Conservation (phyloP, 2,329 filamentous ascomycete genomes). For the Coleophoma eucalyptorum region DNA sequence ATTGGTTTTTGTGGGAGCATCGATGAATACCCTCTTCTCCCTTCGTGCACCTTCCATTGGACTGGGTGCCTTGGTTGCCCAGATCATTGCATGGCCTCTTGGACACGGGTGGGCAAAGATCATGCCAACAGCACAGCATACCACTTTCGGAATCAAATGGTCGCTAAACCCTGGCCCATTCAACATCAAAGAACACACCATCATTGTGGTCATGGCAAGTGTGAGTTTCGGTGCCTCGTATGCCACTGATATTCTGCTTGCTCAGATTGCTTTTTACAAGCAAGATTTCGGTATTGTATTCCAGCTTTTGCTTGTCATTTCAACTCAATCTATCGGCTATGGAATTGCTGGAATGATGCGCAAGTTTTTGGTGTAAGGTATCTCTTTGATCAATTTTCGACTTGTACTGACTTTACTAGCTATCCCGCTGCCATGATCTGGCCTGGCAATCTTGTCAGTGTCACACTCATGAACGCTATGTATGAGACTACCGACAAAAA, state of each 20-base stretch:
- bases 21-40: conserved; percentile 25
- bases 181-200: conserved; percentile 66
- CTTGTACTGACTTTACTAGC: conserved; percentile 1
- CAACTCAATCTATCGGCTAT: conserved; percentile 60
- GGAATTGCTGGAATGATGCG: conserved; percentile 56
- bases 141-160: conserved; percentile 49
- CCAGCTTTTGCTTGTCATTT: conserved; percentile 55
- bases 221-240: conserved; percentile 44
- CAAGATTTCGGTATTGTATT: conserved; percentile 60
- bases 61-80: conserved; percentile 37
- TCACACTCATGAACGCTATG: conserved; percentile 46
- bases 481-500: conserved; percentile 58
- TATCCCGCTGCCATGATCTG: conserved; percentile 61
- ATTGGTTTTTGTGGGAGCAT: conserved; percentile 27
- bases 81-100: conserved; percentile 33
- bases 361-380: conserved; percentile 54
- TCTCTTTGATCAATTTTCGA: conserved; percentile 23
- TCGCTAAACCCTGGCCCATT: conserved; percentile 65
- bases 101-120: conserved; percentile 54
- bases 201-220: conserved; percentile 60
- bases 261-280: conserved; percentile 70
- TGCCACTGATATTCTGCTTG: conserved; percentile 69
- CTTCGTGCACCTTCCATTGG: conserved; percentile 21
- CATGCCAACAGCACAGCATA: conserved; percentile 21
- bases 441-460: conserved; percentile 53